These are phyloP conservation scores for Limtongozyma cylindracea DNA, from an alignment of 805 yeast species.

Conservation along the genomic window DNA sequence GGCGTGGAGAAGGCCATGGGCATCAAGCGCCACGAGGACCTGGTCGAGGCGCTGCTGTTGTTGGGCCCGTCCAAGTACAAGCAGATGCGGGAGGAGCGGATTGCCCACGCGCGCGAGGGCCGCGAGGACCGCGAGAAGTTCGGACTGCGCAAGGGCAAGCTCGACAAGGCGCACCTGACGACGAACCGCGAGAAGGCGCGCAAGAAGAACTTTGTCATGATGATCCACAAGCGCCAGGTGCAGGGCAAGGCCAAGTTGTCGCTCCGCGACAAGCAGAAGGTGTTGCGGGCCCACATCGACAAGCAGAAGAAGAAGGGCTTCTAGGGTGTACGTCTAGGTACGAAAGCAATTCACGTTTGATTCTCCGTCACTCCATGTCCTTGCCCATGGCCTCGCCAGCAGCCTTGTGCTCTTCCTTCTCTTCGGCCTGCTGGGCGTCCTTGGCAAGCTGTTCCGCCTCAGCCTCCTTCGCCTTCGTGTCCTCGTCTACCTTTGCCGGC, in stretches of 20 bases:
- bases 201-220: constrained; percentile 97
- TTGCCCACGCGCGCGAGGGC: constrained; percentile 74
- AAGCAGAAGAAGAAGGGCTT: constrained; percentile 78
- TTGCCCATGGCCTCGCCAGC: constrained; percentile 1
- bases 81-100: constrained; percentile 72
- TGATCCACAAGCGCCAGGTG: constrained; percentile 85
- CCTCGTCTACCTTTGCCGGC: background rate
- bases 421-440: constrained; percentile 1
- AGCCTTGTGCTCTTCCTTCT: constrained; percentile 3
- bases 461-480: constrained; percentile 3
- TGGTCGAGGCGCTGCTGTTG: constrained; percentile 55
- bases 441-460: constrained; percentile 2
- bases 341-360: background rate
- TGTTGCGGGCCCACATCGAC: constrained; percentile 61
- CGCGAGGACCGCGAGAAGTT: constrained; percentile 80
- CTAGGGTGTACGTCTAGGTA: background rate
- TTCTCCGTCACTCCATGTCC: background rate
- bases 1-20: constrained; percentile 69
- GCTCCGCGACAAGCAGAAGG: constrained; percentile 72
- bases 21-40: constrained; percentile 35
- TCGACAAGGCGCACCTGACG: constrained; percentile 58
- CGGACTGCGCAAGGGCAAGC: constrained; percentile 69
- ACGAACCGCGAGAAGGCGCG: constrained; percentile 92
- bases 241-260: constrained; percentile 86
- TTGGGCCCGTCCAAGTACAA: constrained; percentile 65